Evolutionary conservation across 73 alveolate genomes (phyloP).

Genomic region (Diophrys sp.): DNA sequence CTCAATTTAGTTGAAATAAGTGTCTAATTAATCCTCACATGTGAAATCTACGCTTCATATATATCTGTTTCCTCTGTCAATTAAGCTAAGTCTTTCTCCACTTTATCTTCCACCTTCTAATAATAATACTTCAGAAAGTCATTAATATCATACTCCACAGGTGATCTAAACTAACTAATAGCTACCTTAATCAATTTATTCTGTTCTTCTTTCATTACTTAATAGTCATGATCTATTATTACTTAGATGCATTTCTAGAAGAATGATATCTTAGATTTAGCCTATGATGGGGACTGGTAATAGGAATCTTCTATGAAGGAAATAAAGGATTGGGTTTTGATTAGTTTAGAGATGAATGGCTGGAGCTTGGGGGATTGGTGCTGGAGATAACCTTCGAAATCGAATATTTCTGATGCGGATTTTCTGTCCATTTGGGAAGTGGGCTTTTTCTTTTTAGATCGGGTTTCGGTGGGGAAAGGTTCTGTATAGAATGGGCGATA

Average conservation of each 20-base stretch:
- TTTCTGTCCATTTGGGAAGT: slow-evolving; percentile 19
- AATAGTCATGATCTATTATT: slow-evolving; percentile 17
- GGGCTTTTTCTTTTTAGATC: slow-evolving; percentile 1
- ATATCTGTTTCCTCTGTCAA: not conserved
- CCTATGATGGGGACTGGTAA: slow-evolving; percentile 8
- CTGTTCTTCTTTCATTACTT: slow-evolving; percentile 32
- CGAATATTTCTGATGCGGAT: slow-evolving; percentile 31
- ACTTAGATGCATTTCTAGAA: slow-evolving; percentile 42
- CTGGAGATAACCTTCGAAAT: slow-evolving; percentile 28
- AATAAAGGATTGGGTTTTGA: slow-evolving; percentile 29
- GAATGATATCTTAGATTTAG: slow-evolving; percentile 19
- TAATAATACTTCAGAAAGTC: too few relatives aligned
- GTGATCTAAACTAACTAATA: not conserved
- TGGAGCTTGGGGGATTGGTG: not conserved
- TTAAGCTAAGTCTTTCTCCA: not conserved
- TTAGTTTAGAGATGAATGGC: slow-evolving; percentile 31
- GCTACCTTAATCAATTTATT: slow-evolving; percentile 6
- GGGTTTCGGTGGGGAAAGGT: too few relatives aligned
- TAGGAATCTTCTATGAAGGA: slow-evolving; percentile 44
- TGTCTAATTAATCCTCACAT: not conserved
- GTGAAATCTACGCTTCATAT: not conserved
- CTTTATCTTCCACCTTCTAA: too few relatives aligned
- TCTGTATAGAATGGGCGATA: slow-evolving; percentile 18
- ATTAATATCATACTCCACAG: not conserved
- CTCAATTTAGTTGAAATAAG: too few relatives aligned